Evolutionary conservation across 495 filamentous ascomycete genomes (phyloP).

Genomic region (Aspergillus taichungensis): DNA sequence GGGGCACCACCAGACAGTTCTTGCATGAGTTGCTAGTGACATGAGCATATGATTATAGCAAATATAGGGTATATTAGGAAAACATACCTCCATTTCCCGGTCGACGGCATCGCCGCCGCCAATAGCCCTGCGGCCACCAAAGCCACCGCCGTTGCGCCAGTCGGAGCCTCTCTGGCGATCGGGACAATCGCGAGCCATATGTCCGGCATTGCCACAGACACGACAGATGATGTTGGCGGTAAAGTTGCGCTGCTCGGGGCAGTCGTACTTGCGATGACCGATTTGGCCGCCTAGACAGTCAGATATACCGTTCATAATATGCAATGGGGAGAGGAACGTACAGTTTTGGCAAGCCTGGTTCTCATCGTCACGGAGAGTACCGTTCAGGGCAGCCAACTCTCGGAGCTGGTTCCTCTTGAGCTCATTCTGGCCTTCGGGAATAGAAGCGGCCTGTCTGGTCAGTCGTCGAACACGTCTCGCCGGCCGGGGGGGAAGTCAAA

Average conservation of each 20-base stretch:
- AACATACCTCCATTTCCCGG: constrained; percentile 83
- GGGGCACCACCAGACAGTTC: constrained; percentile 77
- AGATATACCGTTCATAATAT: constrained; percentile 5
- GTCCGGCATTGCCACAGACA: constrained; percentile 89
- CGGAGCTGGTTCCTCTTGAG: constrained; percentile 97
- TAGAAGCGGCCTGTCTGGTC: constrained; percentile 79
- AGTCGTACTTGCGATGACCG: constrained; percentile 97
- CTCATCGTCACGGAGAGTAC: constrained; percentile 95
- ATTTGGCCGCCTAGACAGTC: constrained; percentile 69
- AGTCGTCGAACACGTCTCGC: background rate
- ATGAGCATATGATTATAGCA: constrained; percentile 22
- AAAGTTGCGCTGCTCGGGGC: constrained; percentile 93
- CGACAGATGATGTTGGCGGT: constrained; percentile 99
- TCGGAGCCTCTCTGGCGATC: constrained; percentile 82
- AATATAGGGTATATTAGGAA: background rate
- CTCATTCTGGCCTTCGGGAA: constrained; percentile 96
- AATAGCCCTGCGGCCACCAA: constrained; percentile 50
- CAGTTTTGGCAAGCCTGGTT: constrained; percentile 99
- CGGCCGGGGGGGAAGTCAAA: constrained; percentile 10
- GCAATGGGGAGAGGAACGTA: constrained; percentile 24
- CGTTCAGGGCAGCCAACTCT: constrained; percentile 93
- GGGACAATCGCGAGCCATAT: constrained; percentile 90
- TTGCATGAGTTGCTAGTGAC: constrained; percentile 83
- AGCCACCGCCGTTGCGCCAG: constrained; percentile 71
- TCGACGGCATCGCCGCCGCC: constrained; percentile 79